Evolutionary conservation across 1,284 basidiomycete species (phyloP), one percentile per base, ranked within the genome.

Genomic region (Ceratobasidium sp.): DNA sequence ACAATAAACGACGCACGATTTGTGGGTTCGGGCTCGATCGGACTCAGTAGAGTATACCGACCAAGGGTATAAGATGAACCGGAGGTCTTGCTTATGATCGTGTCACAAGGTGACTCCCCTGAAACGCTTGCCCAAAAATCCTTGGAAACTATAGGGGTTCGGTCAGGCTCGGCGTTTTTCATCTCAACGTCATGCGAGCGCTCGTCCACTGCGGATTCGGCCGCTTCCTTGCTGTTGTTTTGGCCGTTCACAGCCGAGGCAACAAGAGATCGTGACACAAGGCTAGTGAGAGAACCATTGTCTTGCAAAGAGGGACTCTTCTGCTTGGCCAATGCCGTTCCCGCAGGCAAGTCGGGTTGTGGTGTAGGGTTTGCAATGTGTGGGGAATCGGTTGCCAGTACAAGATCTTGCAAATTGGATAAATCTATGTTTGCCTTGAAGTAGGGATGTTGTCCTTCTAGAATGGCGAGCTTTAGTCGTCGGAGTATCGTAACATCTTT

Each of bases 361-460:
- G 16, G 11, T 29, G 61, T 14, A 29, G n/a, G 22, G 61, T 27
- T 46, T 27, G 39, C 9, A 9, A 31, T 14, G n/a, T 48, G 41
- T 46, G 61, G 24, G n/a, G n/a, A 39, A 16, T 43, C 5, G 19
- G 68, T 29, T 24, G 54, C 22, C n/a, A 71, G n/a, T 4, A 71
- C 51, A 27, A 71, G 68, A 37, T 71, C 68, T 61, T 71, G 68
- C 43, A 71, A 27, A 43, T 61, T 71, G 13, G 56, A 71, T 48
- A 71, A 34, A 34, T 71, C 54, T 31, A 71, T 22, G 31, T 71
- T 71, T 22, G 68, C 68, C 31, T 71, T 71, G 56, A 71, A 71
- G 46, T 71, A 71, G 14, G 68, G 68, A 43, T 71, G 68, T 59
- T 71, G 68, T 11, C 68, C 68, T 49, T 71, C 68, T 41, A 71